Percentiles rank a stretch among this genome's conserved stretches.
Conservation (phyloP, 1,284 basidiomycete genomes). For the Wallemia mellicola region DNA sequence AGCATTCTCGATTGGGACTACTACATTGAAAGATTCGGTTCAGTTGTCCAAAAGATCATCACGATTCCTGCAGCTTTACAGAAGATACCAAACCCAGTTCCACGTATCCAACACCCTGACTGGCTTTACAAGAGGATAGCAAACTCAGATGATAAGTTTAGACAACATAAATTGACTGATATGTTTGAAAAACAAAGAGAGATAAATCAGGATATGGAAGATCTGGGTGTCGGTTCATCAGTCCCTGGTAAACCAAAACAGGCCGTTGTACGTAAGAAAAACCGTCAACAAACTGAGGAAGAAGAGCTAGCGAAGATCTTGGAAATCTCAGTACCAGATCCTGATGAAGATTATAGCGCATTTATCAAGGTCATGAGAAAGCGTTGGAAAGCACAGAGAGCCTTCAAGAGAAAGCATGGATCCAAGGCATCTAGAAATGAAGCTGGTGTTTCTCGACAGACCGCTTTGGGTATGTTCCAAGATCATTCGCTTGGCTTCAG, state of each 20-base stretch:
- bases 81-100: conserved; percentile 83
- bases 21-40: conserved; percentile 90
- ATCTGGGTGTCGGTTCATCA: neutral
- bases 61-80: conserved; percentile 98
- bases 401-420: conserved; percentile 15
- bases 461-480: conserved; percentile 35
- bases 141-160: conserved; percentile 77
- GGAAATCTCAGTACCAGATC: conserved; percentile 23
- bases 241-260: conserved; percentile 5
- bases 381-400: conserved; percentile 39
- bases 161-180: conserved; percentile 87
- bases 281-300: conserved; percentile 15
- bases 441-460: conserved; percentile 10
- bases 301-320: conserved; percentile 4
- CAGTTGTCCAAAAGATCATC: conserved; percentile 95
- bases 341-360: conserved; percentile 33
- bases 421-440: conserved; percentile 22
- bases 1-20: conserved; percentile 95
- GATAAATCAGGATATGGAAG: conserved; percentile 8
- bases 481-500: conserved; percentile 31
- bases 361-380: conserved; percentile 56
- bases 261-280: conserved; percentile 19
- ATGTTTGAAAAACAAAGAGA: conserved; percentile 42
- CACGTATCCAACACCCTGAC: conserved; percentile 83
- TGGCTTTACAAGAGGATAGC: conserved; percentile 83